Percentiles rank a stretch among this genome's conserved stretches.
Evolutionary conservation across 495 filamentous ascomycete species (phyloP).

Genomic region (Penicillium herquei): DNA sequence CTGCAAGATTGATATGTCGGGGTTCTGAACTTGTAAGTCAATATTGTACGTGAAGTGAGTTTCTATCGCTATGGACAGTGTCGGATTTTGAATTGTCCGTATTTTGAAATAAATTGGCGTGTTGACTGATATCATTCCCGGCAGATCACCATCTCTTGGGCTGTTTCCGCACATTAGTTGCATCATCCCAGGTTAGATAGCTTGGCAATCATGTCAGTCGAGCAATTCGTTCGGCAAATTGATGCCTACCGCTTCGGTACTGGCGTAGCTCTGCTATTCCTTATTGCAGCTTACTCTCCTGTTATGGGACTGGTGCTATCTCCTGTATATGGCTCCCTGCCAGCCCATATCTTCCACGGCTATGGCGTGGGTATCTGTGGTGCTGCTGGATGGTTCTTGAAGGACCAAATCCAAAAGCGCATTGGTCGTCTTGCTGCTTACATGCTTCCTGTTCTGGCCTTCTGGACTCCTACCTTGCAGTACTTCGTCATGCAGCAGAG

Average conservation of each 20-base stretch:
- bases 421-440: constrained; percentile 39
- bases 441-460: constrained; percentile 64
- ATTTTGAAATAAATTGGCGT: neutral
- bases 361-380: constrained; percentile 61
- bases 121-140: constrained; percentile 9
- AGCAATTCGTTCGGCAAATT: constrained; percentile 26
- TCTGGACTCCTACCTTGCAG: constrained; percentile 71
- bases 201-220: constrained; percentile 27
- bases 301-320: constrained; percentile 73
- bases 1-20: constrained; percentile 14
- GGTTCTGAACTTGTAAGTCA: constrained; percentile 22
- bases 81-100: neutral
- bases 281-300: constrained; percentile 71
- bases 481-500: constrained; percentile 65
- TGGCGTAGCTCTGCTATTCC: constrained; percentile 53
- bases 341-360: constrained; percentile 68
- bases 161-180: constrained; percentile 4
- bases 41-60: neutral
- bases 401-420: constrained; percentile 49
- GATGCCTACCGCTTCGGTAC: constrained; percentile 30
- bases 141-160: constrained; percentile 8
- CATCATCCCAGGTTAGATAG: constrained; percentile 6
- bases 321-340: constrained; percentile 82
- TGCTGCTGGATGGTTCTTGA: constrained; percentile 59
- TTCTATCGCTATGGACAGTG: neutral